These are phyloP conservation scores for Ambrosia artemisiifolia DNA, from an alignment of 129 eudicot species.

Conservation along the genomic window DNA sequence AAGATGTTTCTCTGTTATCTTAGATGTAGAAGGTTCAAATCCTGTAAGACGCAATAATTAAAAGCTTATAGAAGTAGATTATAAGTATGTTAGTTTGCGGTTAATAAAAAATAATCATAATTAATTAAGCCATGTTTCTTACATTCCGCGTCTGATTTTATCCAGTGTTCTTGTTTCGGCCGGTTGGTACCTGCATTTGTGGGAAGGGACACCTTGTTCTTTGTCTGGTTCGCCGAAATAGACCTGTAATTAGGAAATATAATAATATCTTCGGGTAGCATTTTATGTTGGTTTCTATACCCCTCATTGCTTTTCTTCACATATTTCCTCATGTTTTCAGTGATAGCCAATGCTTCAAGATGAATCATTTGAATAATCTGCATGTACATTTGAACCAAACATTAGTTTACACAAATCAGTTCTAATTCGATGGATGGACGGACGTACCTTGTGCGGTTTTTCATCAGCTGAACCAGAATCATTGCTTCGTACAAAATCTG, in stretches of 20 bases:
- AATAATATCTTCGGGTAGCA: background rate
- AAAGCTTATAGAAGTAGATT: too few species aligned
- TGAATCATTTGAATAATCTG: background rate
- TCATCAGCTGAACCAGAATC: constrained; percentile 48
- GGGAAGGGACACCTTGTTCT: background rate
- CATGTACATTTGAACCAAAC: background rate
- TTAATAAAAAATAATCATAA: too few species aligned
- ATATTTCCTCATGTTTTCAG: background rate
- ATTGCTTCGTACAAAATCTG: constrained; percentile 25
- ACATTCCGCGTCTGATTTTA: constrained; percentile 16
- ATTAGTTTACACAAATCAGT: too few species aligned
- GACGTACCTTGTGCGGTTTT: constrained; percentile 43
- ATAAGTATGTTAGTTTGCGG: too few species aligned
- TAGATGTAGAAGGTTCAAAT: too few species aligned
- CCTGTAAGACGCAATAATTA: too few species aligned
- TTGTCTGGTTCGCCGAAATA: background rate
- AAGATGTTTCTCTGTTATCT: too few species aligned
- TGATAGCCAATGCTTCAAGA: background rate
- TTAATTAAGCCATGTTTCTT: background rate
- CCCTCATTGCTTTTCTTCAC: background rate
- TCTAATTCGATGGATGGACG: too few species aligned
- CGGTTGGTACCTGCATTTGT: background rate
- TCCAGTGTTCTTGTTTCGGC: constrained; percentile 2
- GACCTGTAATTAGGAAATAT: background rate
- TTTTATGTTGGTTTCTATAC: background rate